Base-by-base conservation (phyloP, 106 monocot species). In the Dendrobium huoshanense region DNA sequence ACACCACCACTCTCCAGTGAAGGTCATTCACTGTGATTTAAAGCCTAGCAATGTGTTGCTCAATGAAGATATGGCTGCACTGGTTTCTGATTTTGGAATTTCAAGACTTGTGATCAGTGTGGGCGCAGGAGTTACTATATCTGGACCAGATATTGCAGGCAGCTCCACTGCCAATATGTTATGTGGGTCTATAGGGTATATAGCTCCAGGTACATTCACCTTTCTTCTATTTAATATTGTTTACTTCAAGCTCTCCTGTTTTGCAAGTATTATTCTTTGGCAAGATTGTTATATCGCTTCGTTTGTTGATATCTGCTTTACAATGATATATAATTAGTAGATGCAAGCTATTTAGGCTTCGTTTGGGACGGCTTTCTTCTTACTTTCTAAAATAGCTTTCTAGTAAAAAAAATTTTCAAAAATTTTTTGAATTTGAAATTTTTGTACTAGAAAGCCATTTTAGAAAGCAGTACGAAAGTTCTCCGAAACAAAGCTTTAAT, bases 61-160 rank as follows among this genome's bases (percentile, higher is more conserved):
- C 51, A 88, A 90, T 56, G 90, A 90, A 73, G 88, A 90, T 41
- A 86, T 90, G 90, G 88, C 88, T 9, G 88, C 88, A 15, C 47
- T 90, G 41, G 88, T 90, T 24, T 88, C 90, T 9, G 90, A 90
- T 77, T 86, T 90, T 41, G 90, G 90, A 41, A 90, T 88, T 59
- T 75, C 90, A 0, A 85, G 90, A 77, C 75, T 90, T 16, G 85
- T 86, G 31, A 84, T 70, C 74, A 84, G 24, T 65, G 83, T 78
- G 16, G 84, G 82, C 59, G 82, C 40, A 1, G 83, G 81, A 9
- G 74, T 27, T 51, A 73, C 78, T 5, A 51, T 15, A 13, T 27
- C 61, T 17, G 77, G 29, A 11, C 68, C 20, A 2, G 85, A 82
- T 16, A 84, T 80, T 40, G 67, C 42, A 13, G 84, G 82, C 2